phyloP scores from a whole-genome alignment of 306 rosid species.

The Vicia villosa region DNA sequence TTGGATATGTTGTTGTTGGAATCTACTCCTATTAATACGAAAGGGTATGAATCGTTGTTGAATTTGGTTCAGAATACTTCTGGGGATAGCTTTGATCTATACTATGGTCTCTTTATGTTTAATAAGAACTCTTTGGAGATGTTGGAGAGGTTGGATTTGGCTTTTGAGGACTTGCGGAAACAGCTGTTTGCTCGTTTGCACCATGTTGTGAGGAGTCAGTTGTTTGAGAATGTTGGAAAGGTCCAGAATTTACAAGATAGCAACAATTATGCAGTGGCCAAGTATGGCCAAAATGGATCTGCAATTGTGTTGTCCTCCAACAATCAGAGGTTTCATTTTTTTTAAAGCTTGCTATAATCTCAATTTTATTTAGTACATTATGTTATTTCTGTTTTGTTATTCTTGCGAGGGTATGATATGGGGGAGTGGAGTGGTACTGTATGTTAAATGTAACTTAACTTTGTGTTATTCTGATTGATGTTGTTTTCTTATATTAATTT shows the following conservation, averaged over 20 bases:
- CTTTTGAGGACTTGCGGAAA: slow-evolving; percentile 70
- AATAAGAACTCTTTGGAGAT: slow-evolving; percentile 66
- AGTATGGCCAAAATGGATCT: slow-evolving; percentile 45
- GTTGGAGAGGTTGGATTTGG: slow-evolving; percentile 72
- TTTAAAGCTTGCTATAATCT: neutral
- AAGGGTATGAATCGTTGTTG: no score
- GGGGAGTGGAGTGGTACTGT: neutral
- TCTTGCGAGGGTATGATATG: neutral
- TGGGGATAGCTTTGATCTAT: slow-evolving; percentile 77
- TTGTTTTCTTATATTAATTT: no score
- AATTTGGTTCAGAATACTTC: no score
- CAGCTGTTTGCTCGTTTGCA: slow-evolving; percentile 66
- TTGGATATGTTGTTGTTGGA: no score
- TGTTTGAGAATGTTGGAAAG: slow-evolving; percentile 53
- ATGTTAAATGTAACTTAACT: slow-evolving; percentile 4
- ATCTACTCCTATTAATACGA: no score
- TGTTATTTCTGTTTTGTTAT: neutral
- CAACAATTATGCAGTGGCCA: neutral
- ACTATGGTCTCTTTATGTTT: slow-evolving; percentile 75
- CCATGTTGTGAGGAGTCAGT: slow-evolving; percentile 59
- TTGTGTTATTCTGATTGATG: neutral
- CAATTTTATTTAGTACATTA: neutral
- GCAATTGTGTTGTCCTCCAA: slow-evolving; percentile 41
- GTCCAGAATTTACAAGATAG: slow-evolving; percentile 24
- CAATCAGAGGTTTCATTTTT: slow-evolving; percentile 38